Conservation (phyloP, 148 eudicot genomes). For the Persicaria maculosa region DNA sequence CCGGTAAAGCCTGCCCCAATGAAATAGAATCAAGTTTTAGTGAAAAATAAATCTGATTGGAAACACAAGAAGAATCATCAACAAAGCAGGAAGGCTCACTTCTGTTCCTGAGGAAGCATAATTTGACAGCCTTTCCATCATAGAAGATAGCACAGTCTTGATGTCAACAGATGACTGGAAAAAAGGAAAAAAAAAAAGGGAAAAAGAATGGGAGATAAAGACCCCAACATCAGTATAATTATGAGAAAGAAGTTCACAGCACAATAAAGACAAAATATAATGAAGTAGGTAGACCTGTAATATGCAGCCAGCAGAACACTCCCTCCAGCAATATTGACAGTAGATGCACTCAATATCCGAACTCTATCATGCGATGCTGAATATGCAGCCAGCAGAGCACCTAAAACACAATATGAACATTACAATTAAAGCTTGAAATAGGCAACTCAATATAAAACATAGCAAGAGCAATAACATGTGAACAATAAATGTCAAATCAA, state of each 20-base stretch:
- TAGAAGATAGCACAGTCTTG: slow-evolving; percentile 77
- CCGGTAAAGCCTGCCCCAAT: slow-evolving; percentile 74
- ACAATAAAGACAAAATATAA: background rate
- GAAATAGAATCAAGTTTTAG: background rate
- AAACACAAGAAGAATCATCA: slow-evolving; percentile 10
- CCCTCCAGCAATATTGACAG: too few relatives aligned
- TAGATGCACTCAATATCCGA: too few relatives aligned
- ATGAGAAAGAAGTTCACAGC: background rate
- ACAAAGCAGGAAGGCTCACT: slow-evolving; percentile 37
- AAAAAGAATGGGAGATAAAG: background rate
- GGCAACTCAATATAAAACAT: too few relatives aligned
- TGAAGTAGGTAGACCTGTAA: too few relatives aligned
- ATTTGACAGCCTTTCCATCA: slow-evolving; percentile 96
- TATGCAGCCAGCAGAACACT: too few relatives aligned
- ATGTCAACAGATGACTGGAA: slow-evolving; percentile 85
- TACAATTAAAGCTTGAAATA: too few relatives aligned
- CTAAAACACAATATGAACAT: too few relatives aligned
- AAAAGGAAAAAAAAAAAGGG: background rate
- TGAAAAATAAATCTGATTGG: slow-evolving; percentile 15
- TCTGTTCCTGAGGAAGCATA: slow-evolving; percentile 93
- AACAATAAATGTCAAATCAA: too few relatives aligned
- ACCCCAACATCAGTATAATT: background rate
- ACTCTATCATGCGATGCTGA: too few relatives aligned
- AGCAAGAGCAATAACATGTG: too few relatives aligned
- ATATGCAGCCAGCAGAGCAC: too few relatives aligned